Evolutionary conservation across 805 yeast species (phyloP), one percentile per base, ranked within the genome.

Genomic region (Ogataea minuta): DNA sequence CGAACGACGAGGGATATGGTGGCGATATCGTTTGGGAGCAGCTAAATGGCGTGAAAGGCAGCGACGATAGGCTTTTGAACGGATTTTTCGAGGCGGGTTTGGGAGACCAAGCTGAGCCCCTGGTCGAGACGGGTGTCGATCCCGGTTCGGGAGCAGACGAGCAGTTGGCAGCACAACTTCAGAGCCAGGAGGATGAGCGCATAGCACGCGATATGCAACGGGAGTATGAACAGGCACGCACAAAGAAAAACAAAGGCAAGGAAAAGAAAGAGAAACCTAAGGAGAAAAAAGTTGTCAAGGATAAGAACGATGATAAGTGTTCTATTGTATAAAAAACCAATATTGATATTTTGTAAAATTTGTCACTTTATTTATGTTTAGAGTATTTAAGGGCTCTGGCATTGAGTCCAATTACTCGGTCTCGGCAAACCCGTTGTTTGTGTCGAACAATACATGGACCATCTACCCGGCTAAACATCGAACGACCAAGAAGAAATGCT

Each of bases 381-480:
- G 67, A 43, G 70, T 74, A 7, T 70, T 74, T 42, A 74, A 74
- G 50, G 69, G 71, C 25, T 50, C 78, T 5, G 88, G 88, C 0
- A 83, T 83, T 34, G 74, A 79, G 49, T 76, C 81, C 9, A 64
- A 73, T 34, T 89, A 88, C 58, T 71, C 81, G 11, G 77, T 84
- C 20, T 81, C 89, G 41, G 71, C 78, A 4, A 77, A 82, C 35
- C 83, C 95, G 0, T 65, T 83, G 9, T 88, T 89, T 61, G 54
- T 57, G 2, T 68, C 71, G 12, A 72, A 83, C 6, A 95, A 85
- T 15, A 84, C 90, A 13, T 90, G 97, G 97, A 62, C 80, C 6
- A 78, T 90, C 0, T 85, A 77, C 54, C 88, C 91, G 2, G 97
- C 91, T n/a, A 84, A 82, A 47, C 82, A 81, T 41, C 76, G 77